Percentiles rank a stretch among this genome's conserved stretches.
Conservation (phyloP, 768 basidiomycete species). For the Lactarius trivialis region DNA sequence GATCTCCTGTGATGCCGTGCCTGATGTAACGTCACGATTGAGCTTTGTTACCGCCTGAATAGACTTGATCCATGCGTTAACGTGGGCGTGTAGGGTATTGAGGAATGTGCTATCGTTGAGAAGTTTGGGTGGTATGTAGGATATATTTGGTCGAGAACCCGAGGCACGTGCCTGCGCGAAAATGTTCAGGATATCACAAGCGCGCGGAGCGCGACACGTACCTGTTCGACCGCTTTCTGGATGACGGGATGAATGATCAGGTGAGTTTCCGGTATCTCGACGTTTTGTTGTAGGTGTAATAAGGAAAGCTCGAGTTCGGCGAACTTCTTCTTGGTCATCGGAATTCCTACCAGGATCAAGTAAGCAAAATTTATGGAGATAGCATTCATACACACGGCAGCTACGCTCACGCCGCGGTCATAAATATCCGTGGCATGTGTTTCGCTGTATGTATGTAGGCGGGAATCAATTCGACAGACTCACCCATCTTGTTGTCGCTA, state of each 20-base stretch:
- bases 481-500: conserved; percentile 76
- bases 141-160: conserved; percentile 64
- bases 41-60: conserved; percentile 96
- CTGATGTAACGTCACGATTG: conserved; percentile 86
- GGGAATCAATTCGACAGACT: conserved; percentile 8
- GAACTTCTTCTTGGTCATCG: conserved; percentile 99
- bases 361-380: background rate
- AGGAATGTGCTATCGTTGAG: conserved; percentile 88
- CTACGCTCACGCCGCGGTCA: background rate
- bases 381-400: background rate
- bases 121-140: conserved; percentile 62
- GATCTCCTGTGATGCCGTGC: conserved; percentile 97
- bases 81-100: conserved; percentile 86
- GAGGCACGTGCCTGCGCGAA: conserved; percentile 38
- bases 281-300: conserved; percentile 95
- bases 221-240: conserved; percentile 76
- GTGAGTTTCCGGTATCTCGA: conserved; percentile 96
- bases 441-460: background rate
- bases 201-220: background rate
- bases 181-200: background rate
- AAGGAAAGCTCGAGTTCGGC: conserved; percentile 94
- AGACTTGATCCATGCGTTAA: conserved; percentile 97
- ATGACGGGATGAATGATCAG: conserved; percentile 88
- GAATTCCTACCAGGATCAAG: conserved; percentile 52
- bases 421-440: background rate